These are phyloP conservation scores for Spathaspora passalidarum DNA, from an alignment of 805 yeast species.

Conservation along the genomic window DNA sequence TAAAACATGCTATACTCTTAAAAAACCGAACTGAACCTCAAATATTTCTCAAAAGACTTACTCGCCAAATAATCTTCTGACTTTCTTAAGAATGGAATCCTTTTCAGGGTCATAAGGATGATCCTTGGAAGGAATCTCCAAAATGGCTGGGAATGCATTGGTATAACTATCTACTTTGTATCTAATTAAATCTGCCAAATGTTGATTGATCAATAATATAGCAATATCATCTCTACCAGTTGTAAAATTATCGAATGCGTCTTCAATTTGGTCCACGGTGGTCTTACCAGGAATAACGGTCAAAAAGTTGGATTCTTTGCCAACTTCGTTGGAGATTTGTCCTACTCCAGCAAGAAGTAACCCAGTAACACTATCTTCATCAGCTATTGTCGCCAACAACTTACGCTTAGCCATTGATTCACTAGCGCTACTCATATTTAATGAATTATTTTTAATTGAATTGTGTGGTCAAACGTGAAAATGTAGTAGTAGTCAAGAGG, in stretches of 20 bases:
- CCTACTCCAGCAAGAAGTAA: constrained; percentile 94
- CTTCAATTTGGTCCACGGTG: constrained; percentile 67
- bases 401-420: constrained; percentile 65
- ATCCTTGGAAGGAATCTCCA: constrained; percentile 97
- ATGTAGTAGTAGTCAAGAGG: too few species aligned
- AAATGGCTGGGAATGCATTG: constrained; percentile 90
- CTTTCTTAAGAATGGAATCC: constrained; percentile 92
- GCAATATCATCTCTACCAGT: constrained; percentile 82
- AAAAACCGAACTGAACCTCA: too few species aligned
- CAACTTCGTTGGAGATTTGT: constrained; percentile 64
- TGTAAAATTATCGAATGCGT: constrained; percentile 74
- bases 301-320: constrained; percentile 76
- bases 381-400: constrained; percentile 91
- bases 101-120: constrained; percentile 99
- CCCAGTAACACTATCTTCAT: constrained; percentile 97
- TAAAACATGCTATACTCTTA: background rate
- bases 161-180: constrained; percentile 77
- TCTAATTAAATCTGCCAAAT: constrained; percentile 88
- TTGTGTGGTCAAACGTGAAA: too few species aligned
- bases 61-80: constrained; percentile 93
- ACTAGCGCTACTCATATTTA: constrained; percentile 18
- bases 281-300: constrained; percentile 76
- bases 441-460: background rate
- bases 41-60: too few species aligned
- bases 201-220: constrained; percentile 88